Evolutionary conservation across 495 filamentous ascomycete species (phyloP).

Genomic region (Lichina pygmaea): DNA sequence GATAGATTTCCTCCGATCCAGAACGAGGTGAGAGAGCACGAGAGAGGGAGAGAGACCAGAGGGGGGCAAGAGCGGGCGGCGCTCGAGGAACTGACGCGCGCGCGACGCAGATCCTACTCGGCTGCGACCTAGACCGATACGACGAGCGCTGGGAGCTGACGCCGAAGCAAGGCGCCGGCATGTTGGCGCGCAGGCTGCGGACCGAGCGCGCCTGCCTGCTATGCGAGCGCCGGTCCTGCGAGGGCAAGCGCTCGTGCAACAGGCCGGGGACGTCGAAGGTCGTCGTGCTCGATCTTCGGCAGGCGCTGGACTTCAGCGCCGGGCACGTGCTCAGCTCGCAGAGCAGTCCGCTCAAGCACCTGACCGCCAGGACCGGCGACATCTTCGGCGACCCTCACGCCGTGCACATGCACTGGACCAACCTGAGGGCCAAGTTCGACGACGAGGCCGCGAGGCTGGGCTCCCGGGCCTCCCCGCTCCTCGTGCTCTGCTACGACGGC

Average conservation of each 20-base stretch:
- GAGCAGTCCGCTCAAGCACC: neutral
- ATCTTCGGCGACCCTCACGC: neutral
- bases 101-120: neutral
- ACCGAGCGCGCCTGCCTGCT: neutral
- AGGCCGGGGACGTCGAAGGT: too few relatives aligned
- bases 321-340: neutral
- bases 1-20: constrained; percentile 25
- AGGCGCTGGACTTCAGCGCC: neutral
- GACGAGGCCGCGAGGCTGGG: neutral
- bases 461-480: neutral
- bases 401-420: neutral
- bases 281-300: neutral
- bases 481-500: neutral
- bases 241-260: too few relatives aligned
- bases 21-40: constrained; percentile 29
- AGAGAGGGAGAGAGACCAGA: neutral
- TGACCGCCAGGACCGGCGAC: neutral
- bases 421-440: neutral
- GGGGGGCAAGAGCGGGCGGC: too few relatives aligned
- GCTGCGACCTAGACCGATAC: neutral
- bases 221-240: neutral
- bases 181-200: neutral
- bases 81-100: neutral
- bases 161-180: neutral
- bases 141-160: neutral